Evolutionary conservation across 257 asterid genomes (phyloP).

Genomic region (Mitragyna speciosa): DNA sequence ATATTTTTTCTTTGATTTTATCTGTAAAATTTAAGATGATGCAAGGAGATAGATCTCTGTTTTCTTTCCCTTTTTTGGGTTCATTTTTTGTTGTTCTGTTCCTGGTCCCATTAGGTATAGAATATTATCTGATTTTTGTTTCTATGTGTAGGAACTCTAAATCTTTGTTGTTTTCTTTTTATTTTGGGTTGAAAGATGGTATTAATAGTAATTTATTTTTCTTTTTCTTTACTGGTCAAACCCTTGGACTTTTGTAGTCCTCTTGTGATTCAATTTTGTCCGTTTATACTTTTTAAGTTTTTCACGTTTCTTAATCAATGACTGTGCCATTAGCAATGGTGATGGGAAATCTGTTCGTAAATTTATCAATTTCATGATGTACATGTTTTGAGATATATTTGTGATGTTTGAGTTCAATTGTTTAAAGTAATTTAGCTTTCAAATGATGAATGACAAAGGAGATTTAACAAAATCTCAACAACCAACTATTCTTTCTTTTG

Average conservation of each 20-base stretch:
- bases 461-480: neutral
- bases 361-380: neutral
- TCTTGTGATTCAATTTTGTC: neutral
- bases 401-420: neutral
- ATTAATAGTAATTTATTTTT: too few species aligned
- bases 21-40: neutral
- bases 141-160: neutral
- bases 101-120: neutral
- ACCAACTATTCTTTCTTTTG: neutral
- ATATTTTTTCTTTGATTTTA: neutral
- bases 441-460: neutral
- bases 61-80: neutral
- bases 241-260: constrained; percentile 2
- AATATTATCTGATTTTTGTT: neutral
- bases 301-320: neutral
- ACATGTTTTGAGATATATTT: neutral
- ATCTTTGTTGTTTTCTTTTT: neutral
- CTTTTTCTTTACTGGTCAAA: neutral
- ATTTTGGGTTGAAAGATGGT: neutral
- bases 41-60: neutral
- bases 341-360: neutral
- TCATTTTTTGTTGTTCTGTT: neutral
- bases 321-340: neutral
- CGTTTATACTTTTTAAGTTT: neutral
- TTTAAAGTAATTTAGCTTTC: neutral